These are phyloP conservation scores for Neophaeococcomyces mojaviensis DNA, from an alignment of 2,329 filamentous ascomycete species.

Conservation along the genomic window DNA sequence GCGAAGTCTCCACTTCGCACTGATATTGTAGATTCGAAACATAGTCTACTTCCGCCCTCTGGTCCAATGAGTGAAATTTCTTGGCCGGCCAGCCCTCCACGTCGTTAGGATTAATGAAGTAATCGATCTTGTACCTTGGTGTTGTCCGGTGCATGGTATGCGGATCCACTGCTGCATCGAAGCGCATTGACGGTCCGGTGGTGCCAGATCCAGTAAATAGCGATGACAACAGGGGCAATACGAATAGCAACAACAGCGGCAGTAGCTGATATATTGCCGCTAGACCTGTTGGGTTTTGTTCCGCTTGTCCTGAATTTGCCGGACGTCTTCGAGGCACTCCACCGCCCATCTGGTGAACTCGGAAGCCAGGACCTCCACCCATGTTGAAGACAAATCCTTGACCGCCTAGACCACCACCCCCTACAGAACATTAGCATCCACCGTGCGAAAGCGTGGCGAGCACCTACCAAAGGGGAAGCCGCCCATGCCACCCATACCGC, in stretches of 20 bases:
- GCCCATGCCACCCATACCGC: conserved; percentile 43
- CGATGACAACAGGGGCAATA: conserved; percentile 75
- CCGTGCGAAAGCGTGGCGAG: conserved; percentile 17
- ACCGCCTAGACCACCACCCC: conserved; percentile 60
- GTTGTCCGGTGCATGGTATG: conserved; percentile 69
- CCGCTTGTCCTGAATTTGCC: conserved; percentile 49
- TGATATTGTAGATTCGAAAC: conserved; percentile 58
- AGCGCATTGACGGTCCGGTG: conserved; percentile 63
- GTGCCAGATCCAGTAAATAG: conserved; percentile 57
- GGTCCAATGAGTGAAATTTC: conserved; percentile 69
- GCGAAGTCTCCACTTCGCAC: conserved; percentile 66
- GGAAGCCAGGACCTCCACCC: conserved; percentile 80
- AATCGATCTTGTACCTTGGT: conserved; percentile 64
- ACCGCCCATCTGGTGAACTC: conserved; percentile 93
- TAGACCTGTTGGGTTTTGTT: conserved; percentile 44
- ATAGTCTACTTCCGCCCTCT: conserved; percentile 66
- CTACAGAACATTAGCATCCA: conserved; percentile 24
- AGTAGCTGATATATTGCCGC: conserved; percentile 65
- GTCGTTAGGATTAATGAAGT: conserved; percentile 76
- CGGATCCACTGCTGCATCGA: conserved; percentile 62
- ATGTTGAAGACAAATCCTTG: conserved; percentile 94
- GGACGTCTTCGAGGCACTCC: conserved; percentile 68
- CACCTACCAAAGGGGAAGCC: conserved; percentile 59
- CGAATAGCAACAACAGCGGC: conserved; percentile 80
- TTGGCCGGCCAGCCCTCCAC: conserved; percentile 60